Conservation (phyloP, 2,329 filamentous ascomycete species). For the Paecilomyces fulvus region DNA sequence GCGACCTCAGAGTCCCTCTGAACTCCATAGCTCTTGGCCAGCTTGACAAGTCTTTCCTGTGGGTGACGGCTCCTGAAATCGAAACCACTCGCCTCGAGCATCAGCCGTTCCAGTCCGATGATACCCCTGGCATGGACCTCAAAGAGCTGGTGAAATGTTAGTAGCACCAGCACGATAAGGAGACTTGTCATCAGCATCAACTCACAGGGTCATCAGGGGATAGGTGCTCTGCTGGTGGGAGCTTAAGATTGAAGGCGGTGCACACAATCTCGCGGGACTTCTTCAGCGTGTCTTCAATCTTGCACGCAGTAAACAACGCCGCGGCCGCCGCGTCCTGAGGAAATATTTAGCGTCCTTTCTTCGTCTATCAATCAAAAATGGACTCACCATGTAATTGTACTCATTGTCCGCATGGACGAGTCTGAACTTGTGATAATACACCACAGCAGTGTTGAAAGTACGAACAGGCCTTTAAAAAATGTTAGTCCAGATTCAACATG, state of each 20-base stretch:
- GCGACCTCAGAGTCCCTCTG: constrained; percentile 49
- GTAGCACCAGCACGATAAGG: neutral
- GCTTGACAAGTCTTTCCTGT: constrained; percentile 75
- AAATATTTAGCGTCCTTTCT: constrained; percentile 2
- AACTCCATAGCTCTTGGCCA: constrained; percentile 53
- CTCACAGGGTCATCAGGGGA: constrained; percentile 74
- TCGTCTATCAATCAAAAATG: neutral
- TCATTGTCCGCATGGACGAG: constrained; percentile 76
- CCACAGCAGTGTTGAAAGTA: constrained; percentile 84
- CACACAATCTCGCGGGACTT: constrained; percentile 91
- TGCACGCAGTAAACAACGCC: constrained; percentile 85
- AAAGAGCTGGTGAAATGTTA: constrained; percentile 53
- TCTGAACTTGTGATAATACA: constrained; percentile 91
- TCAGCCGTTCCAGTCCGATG: constrained; percentile 82
- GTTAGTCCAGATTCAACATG: constrained; percentile 4
- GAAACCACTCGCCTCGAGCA: constrained; percentile 87
- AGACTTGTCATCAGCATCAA: constrained; percentile 1
- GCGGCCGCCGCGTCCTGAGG: constrained; percentile 73
- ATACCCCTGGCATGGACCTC: constrained; percentile 71
- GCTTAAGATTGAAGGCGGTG: constrained; percentile 79
- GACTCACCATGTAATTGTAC: constrained; percentile 60
- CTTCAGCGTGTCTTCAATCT: constrained; percentile 96
- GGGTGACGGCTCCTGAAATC: constrained; percentile 88
- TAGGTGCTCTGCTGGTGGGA: constrained; percentile 55
- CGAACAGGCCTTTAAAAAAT: constrained; percentile 59